Conservation (phyloP, 306 rosid species). For the Calophaca sinica region DNA sequence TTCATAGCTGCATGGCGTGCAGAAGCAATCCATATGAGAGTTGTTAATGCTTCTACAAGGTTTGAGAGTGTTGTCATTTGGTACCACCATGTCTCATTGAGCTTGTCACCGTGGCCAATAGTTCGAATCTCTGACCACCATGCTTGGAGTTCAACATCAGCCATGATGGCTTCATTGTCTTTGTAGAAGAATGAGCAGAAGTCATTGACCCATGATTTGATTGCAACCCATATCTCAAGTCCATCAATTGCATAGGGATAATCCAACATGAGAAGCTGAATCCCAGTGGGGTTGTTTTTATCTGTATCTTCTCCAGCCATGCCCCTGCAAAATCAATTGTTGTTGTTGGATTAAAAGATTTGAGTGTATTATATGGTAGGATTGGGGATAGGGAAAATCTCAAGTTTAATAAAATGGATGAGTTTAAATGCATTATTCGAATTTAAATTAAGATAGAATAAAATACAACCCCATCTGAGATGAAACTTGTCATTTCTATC, state of each 20-base stretch:
- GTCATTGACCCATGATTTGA: constrained; percentile 70
- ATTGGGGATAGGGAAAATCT: no score
- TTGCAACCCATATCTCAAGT: constrained; percentile 78
- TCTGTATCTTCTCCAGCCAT: constrained; percentile 64
- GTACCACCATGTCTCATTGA: constrained; percentile 58
- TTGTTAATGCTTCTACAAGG: constrained; percentile 69
- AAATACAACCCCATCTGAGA: no score
- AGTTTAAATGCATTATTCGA: no score
- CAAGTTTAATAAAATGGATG: no score
- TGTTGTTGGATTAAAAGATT: neutral
- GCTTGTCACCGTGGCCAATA: constrained; percentile 69
- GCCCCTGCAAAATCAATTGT: constrained; percentile 53
- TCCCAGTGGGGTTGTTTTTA: constrained; percentile 58
- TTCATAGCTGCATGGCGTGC: constrained; percentile 73
- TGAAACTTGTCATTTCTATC: no score
- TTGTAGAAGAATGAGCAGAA: constrained; percentile 70
- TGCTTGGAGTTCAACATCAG: constrained; percentile 69
- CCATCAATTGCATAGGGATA: constrained; percentile 85
- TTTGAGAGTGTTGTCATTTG: constrained; percentile 54
- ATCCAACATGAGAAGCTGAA: constrained; percentile 65
- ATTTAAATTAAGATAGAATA: no score
- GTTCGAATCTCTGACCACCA: constrained; percentile 78
- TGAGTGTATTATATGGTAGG: no score
- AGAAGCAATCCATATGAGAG: constrained; percentile 77
- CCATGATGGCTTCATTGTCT: constrained; percentile 52